These are phyloP conservation scores for Fragaria nilgerrensis DNA, from an alignment of 306 rosid genomes.

Conservation along the genomic window DNA sequence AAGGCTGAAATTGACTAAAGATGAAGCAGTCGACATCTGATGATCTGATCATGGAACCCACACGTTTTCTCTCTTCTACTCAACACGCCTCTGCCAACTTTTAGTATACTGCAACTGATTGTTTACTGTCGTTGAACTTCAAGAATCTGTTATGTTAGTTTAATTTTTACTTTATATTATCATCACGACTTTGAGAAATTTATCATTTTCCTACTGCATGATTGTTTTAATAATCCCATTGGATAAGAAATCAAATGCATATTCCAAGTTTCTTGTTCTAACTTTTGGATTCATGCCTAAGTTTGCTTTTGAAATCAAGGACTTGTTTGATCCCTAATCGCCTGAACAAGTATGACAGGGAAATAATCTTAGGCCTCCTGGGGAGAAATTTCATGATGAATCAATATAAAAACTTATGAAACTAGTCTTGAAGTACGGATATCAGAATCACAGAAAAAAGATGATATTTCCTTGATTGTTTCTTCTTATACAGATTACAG, in stretches of 20 bases:
- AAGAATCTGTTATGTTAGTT: background rate
- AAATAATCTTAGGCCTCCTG: background rate
- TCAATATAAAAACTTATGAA: background rate
- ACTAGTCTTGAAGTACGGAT: background rate
- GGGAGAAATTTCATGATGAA: background rate
- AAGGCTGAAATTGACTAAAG: background rate
- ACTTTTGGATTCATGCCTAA: conserved; percentile 21
- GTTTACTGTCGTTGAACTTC: background rate
- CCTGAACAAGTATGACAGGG: background rate
- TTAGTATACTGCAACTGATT: background rate
- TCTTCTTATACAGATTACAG: background rate
- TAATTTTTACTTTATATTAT: background rate
- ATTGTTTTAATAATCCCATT: background rate
- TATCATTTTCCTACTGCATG: background rate
- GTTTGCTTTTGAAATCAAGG: background rate
- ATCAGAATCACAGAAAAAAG: background rate
- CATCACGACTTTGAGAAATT: background rate
- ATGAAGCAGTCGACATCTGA: background rate
- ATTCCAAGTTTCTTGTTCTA: conserved; percentile 28
- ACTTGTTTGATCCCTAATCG: background rate
- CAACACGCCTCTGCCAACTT: conserved; percentile 28
- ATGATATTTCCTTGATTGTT: background rate
- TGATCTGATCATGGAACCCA: conserved; percentile 1
- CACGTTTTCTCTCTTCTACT: conserved; percentile 29
- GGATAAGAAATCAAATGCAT: background rate